phyloP scores from a whole-genome alignment of 768 basidiomycete genomes.

The Clathrus columnatus region DNA sequence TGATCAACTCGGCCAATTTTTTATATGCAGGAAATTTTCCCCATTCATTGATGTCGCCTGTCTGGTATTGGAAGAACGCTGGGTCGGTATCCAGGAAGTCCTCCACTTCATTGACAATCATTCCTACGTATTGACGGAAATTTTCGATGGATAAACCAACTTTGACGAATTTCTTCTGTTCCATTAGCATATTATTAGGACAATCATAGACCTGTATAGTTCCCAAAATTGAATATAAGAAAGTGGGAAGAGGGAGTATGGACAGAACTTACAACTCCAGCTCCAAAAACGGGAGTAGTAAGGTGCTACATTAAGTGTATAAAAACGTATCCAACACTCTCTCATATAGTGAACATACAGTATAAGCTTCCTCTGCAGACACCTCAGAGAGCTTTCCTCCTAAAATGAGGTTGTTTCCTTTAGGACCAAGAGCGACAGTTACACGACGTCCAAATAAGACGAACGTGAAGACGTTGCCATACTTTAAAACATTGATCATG shows the following conservation, averaged over 20 bases:
- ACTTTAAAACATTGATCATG: conserved; percentile 35
- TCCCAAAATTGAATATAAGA: background rate
- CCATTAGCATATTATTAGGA: conserved; percentile 95
- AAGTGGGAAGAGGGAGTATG: background rate
- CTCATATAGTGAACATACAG: conserved; percentile 34
- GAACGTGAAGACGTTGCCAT: conserved; percentile 97
- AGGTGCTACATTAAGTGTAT: conserved; percentile 47
- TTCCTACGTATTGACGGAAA: conserved; percentile 72
- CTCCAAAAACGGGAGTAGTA: conserved; percentile 93
- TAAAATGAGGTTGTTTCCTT: conserved; percentile 89
- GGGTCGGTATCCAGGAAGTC: conserved; percentile 61
- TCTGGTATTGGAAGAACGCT: conserved; percentile 52
- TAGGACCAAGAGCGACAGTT: conserved; percentile 84
- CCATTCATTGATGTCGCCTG: conserved; percentile 67
- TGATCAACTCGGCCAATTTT: conserved; percentile 80
- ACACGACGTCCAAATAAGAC: conserved; percentile 80
- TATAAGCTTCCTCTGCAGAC: conserved; percentile 96
- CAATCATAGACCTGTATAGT: conserved; percentile 63
- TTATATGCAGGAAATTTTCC: conserved; percentile 66
- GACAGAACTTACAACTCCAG: conserved; percentile 60
- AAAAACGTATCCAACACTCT: conserved; percentile 10
- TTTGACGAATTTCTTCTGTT: conserved; percentile 98
- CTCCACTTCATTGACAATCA: conserved; percentile 71
- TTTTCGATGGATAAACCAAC: conserved; percentile 89
- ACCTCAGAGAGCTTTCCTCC: conserved; percentile 90